phyloP scores from a whole-genome alignment of 257 asterid genomes.

The Capsicum pubescens region DNA sequence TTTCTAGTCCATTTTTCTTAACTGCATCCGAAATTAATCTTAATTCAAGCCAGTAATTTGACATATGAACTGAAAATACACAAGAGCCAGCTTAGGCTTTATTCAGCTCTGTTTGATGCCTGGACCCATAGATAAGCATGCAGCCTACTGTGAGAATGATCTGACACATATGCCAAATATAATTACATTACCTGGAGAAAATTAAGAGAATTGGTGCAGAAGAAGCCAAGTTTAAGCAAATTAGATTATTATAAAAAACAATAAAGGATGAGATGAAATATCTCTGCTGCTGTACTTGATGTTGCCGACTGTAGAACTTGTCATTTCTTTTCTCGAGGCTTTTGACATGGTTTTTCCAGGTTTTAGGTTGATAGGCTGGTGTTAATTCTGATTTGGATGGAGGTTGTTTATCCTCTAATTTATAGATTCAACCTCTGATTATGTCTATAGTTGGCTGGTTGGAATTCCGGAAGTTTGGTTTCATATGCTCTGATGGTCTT shows the following conservation, averaged over 20 bases:
- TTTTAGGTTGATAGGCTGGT: not conserved
- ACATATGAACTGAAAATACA: conserved; percentile 12
- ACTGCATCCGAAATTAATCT: not conserved
- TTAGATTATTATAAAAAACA: conserved; percentile 15
- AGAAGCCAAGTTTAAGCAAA: not conserved
- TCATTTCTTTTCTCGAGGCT: conserved; percentile 10
- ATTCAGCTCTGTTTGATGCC: not conserved
- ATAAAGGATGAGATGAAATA: conserved; percentile 3
- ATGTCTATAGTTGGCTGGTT: not conserved
- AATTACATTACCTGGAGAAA: not conserved
- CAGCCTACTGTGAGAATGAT: not conserved
- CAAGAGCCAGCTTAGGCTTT: not conserved
- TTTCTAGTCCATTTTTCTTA: not conserved
- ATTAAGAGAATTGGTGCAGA: conserved; percentile 5
- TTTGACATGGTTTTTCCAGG: conserved; percentile 4
- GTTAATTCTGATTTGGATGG: not conserved
- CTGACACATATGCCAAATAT: not conserved
- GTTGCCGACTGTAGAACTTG: conserved; percentile 5
- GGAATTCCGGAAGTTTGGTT: not conserved
- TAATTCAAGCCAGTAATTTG: not conserved
- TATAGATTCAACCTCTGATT: not conserved
- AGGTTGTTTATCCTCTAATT: not conserved
- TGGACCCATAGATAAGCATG: not conserved
- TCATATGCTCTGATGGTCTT: not conserved
- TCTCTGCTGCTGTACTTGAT: conserved; percentile 13